These are phyloP conservation scores for Fusarium tanahbumbuense DNA, from an alignment of 2,329 filamentous ascomycete genomes.

Conservation along the genomic window DNA sequence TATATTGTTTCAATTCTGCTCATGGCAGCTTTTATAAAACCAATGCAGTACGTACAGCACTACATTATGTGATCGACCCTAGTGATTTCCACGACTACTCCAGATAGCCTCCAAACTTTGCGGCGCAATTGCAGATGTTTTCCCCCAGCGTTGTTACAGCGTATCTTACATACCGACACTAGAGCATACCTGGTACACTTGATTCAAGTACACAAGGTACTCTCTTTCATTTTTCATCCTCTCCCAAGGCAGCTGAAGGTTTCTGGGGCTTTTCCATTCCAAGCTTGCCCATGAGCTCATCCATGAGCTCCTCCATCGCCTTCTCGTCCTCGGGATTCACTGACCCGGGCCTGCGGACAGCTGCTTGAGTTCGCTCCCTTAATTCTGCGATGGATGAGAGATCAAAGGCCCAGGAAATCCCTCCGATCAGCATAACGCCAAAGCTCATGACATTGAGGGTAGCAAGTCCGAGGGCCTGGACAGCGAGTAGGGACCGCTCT, in stretches of 20 bases:
- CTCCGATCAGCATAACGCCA: slow-evolving; percentile 79
- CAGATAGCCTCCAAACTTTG: not conserved
- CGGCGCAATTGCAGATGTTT: not conserved
- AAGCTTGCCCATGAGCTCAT: slow-evolving; percentile 66
- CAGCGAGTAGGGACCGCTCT: slow-evolving; percentile 70
- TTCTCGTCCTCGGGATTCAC: slow-evolving; percentile 63
- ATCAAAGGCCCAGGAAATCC: slow-evolving; percentile 80
- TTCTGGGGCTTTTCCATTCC: slow-evolving; percentile 51
- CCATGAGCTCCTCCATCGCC: slow-evolving; percentile 71
- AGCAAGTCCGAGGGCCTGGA: slow-evolving; percentile 85
- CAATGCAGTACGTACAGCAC: not conserved
- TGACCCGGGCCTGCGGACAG: slow-evolving; percentile 51
- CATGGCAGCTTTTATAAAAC: not conserved
- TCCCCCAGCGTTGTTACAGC: slow-evolving; percentile 1
- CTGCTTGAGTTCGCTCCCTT: slow-evolving; percentile 61
- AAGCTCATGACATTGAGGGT: slow-evolving; percentile 86
- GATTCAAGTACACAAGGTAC: not conserved
- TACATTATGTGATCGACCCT: not conserved
- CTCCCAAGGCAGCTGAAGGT: slow-evolving; percentile 16
- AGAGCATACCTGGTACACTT: not conserved
- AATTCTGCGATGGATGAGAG: slow-evolving; percentile 77
- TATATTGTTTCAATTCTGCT: not conserved
- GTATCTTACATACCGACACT: slow-evolving; percentile 34
- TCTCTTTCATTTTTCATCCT: slow-evolving; percentile 17
- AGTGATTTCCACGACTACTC: too few relatives aligned